Percentiles rank a stretch among this genome's conserved stretches.
Conservation (phyloP, 2,329 filamentous ascomycete genomes). For the Fusarium multiceps region DNA sequence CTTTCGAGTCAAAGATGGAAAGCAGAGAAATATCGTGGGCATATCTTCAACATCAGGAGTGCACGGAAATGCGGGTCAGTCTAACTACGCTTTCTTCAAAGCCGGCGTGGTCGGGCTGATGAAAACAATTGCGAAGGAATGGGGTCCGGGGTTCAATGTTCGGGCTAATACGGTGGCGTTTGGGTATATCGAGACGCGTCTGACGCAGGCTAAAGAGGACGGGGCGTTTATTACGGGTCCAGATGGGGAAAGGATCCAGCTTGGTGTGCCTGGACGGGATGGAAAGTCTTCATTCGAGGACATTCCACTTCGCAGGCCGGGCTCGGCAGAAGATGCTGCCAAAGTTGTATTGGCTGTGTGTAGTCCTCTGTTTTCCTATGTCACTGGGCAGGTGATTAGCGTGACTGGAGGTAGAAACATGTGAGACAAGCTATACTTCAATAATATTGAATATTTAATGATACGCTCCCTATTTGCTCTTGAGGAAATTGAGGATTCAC, state of each 20-base stretch:
- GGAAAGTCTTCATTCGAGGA: neutral
- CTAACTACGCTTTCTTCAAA: neutral
- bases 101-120: neutral
- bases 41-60: neutral
- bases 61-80: neutral
- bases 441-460: no score
- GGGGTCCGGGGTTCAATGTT: slow-evolving; percentile 58
- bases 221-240: neutral
- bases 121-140: slow-evolving; percentile 76
- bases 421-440: neutral
- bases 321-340: neutral
- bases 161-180: neutral
- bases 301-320: neutral
- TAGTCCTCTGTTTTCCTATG: neutral
- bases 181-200: neutral
- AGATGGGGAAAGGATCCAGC: neutral
- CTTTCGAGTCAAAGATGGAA: neutral
- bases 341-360: neutral
- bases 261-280: neutral
- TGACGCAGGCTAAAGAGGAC: neutral
- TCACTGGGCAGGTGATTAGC: neutral
- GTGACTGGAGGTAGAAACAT: neutral
- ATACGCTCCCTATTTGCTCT: no score
- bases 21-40: neutral
- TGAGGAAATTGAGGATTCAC: no score